These are phyloP conservation scores for Phytopythium aichiense DNA, from an alignment of 352 stramenopile genomes.

Conservation along the genomic window DNA sequence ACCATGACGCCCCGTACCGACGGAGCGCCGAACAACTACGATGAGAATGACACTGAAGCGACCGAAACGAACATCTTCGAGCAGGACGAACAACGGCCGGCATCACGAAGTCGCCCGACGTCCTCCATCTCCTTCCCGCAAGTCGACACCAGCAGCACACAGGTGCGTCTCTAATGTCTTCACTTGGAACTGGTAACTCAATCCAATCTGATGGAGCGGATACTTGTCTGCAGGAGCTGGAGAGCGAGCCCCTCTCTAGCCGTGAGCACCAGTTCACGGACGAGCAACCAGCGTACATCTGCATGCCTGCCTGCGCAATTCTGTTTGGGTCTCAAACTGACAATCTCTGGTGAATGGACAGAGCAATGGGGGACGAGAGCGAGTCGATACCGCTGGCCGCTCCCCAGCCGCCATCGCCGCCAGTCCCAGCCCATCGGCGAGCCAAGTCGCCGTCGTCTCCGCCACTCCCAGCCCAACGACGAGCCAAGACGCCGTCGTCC, in stretches of 20 bases:
- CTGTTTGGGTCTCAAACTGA: neutral
- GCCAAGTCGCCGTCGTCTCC: neutral
- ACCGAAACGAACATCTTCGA: neutral
- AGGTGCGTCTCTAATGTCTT: neutral
- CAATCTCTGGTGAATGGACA: neutral
- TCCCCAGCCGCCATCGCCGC: conserved; percentile 2
- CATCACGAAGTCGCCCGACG: neutral
- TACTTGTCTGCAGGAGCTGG: neutral
- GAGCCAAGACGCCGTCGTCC: neutral
- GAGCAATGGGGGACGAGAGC: conserved; percentile 20
- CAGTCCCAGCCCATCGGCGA: conserved; percentile 4
- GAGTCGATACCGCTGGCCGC: conserved; percentile 32
- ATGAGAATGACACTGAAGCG: neutral
- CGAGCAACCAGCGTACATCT: neutral
- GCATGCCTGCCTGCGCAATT: neutral
- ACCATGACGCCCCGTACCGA: neutral
- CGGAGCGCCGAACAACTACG: neutral
- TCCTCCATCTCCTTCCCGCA: neutral
- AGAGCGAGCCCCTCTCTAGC: neutral
- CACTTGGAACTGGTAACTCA: neutral
- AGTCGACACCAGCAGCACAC: neutral
- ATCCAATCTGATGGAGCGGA: neutral
- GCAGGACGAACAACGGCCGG: neutral
- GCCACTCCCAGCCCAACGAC: neutral
- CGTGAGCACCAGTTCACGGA: neutral